Evolutionary conservation across 805 yeast species (phyloP), one percentile per base, ranked within the genome.

Genomic region (Candida golubevii): DNA sequence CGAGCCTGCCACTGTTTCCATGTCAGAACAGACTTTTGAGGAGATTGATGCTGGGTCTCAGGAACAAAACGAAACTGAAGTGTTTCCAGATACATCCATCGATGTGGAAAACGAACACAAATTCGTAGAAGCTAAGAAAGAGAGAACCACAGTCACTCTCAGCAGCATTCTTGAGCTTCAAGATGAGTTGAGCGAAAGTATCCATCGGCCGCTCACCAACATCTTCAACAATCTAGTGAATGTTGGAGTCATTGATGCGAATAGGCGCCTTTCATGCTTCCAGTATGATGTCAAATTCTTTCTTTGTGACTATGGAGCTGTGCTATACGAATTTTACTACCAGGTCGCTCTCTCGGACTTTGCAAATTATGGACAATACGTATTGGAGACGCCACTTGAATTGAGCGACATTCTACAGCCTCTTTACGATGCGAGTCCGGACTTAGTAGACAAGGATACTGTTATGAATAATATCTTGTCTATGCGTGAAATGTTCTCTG

Each of bases 161-260:
- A 70, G 77, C 9, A 83, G 91, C 51, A 71, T 91, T 1, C 60
- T 66, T n/a, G 67, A 71, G 2, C 71, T 93, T 5, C 64, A 83
- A 18, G 59, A 67, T 18, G 75, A 74, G 10, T 74, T 83, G 1
- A 79, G 79, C 35, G 51, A 54, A 0, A 49, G 61, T 0, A 65
- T 77, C 0, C 75, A 82, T 57, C 59, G 66, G n/a, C 73, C 74
- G 6, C 63, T 91, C 23, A 83, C 95, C 0, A 75, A 79, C 35
- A 63, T 88, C 1, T 80, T 91, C 61, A 74, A 83, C 8, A 79
- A 85, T 43, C 77, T 84, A 39, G 78, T 83, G 0, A 87, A 75
- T 57, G 83, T 93, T 8, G 99, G 99, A 0, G 65, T 91, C 3
- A 90, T 87, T 1, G 98, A 91, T 59, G 75, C 76, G 9, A 58